Evolutionary conservation across 306 rosid genomes (phyloP), one percentile per base, ranked within the genome.

Genomic region (Lupinus albus): DNA sequence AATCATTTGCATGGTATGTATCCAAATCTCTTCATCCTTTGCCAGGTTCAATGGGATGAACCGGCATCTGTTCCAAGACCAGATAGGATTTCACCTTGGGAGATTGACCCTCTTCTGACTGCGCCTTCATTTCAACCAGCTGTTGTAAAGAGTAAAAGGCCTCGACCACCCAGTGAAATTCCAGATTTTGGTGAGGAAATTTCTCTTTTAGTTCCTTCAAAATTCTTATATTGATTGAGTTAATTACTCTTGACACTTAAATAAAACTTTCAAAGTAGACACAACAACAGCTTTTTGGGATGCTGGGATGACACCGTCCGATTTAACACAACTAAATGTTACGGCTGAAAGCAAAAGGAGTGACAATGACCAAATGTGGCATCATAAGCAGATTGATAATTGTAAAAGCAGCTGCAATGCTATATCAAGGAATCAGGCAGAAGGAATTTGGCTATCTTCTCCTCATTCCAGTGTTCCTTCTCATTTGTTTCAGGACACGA

Each of bases 21-120:
- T 68, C 25, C 55, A 67, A 67, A 11, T 61, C 51, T 55, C 68
- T 60, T 25, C 64, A 48, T 75, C 73, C 68, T 49, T 75, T 28
- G 7, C 2, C 80, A 93, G 99, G 99, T 90, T 78, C 97, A 90
- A 75, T 93, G 99, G 99, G 99, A 93, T 75, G 99, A 93, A 72
- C 81, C 87, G 62, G 80, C 96, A 51, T 70, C 97, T 41, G 73
- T 88, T 79, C 68, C 76, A 9, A 84, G 97, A 80, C 99, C 97
- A 21, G 96, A 88, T 15, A 86, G 91, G 83, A 96, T 93, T 69
- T 93, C 97, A 1, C 86, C 96, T 4, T 93, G 97, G 97, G 96
- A 93, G 79, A 84, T 93, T 67, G 97, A 93, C 61, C 95, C 96
- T 8, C 85, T 83, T 55, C 80, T 83, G 60, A 79, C 88, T 17